Evolutionary conservation across 345 rosid species (phyloP).

Genomic region (Camelina sativa): DNA sequence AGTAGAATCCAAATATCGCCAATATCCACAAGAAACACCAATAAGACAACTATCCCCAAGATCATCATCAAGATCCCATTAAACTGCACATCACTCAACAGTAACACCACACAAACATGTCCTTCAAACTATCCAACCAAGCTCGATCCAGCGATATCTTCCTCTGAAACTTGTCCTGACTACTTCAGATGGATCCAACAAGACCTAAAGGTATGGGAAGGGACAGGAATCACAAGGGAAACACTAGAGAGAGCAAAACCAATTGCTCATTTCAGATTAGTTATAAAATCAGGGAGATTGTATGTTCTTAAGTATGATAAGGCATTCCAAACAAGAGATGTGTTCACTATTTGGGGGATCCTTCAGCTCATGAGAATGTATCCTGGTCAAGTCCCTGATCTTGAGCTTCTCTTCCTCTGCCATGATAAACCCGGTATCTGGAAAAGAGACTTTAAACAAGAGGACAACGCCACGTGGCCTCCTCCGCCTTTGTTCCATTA

Average conservation of each 20-base stretch:
- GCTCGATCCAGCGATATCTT: neutral
- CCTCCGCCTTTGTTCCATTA: constrained; percentile 73
- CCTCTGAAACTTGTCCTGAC: constrained; percentile 55
- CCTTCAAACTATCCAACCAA: constrained; percentile 35
- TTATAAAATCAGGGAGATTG: constrained; percentile 51
- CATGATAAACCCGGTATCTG: constrained; percentile 50
- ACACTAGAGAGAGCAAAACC: constrained; percentile 52
- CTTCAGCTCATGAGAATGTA: constrained; percentile 65
- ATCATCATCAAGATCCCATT: constrained; percentile 23
- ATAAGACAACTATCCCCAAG: constrained; percentile 8
- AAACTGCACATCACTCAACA: constrained; percentile 38
- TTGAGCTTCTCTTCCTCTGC: constrained; percentile 63
- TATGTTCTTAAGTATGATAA: constrained; percentile 51
- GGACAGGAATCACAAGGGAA: constrained; percentile 57
- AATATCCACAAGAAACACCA: constrained; percentile 18
- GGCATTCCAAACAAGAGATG: constrained; percentile 62
- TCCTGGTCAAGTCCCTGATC: constrained; percentile 65
- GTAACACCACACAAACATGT: constrained; percentile 36
- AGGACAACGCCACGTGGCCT: constrained; percentile 40
- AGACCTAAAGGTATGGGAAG: constrained; percentile 60
- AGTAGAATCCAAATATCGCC: constrained; percentile 27
- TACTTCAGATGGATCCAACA: constrained; percentile 71
- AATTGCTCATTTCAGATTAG: constrained; percentile 56
- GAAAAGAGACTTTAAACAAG: constrained; percentile 39
- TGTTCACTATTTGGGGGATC: constrained; percentile 72